Evolutionary conservation across 1,139 yeast genomes (phyloP).

Genomic region (Blastobotrys apis): DNA sequence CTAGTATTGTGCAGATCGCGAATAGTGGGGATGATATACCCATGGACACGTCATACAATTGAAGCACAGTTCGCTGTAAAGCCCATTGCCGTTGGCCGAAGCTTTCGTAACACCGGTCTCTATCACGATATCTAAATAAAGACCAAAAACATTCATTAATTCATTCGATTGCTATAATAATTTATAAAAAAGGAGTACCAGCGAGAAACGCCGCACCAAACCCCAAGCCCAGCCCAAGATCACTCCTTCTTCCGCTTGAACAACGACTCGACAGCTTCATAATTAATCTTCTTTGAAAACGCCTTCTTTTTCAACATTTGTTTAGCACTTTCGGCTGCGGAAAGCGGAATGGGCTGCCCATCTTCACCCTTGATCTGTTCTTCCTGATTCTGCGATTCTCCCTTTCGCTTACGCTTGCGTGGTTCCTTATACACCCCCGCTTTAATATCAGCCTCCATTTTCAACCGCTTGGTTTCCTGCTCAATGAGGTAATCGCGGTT

Average conservation of each 20-base stretch:
- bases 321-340: conserved; percentile 70
- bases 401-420: conserved; percentile 34
- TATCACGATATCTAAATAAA: no score
- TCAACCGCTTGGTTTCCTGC: conserved; percentile 79
- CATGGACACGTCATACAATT: no score
- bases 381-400: conserved; percentile 23
- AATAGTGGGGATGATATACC: no score
- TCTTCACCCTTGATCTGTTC: conserved; percentile 16
- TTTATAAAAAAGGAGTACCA: no score
- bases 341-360: conserved; percentile 38
- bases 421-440: conserved; percentile 37
- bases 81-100: no score
- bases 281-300: conserved; percentile 83
- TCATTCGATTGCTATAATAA: no score
- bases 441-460: conserved; percentile 75
- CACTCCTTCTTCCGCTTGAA: conserved; percentile 37
- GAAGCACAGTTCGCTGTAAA: no score
- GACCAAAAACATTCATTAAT: no score
- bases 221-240: no score
- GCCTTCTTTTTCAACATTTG: conserved; percentile 54
- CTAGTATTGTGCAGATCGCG: no score
- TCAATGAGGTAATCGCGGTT: conserved; percentile 82
- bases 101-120: no score
- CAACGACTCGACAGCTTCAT: conserved; percentile 66
- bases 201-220: no score